phyloP scores from a whole-genome alignment of 1,139 yeast species.

The Protomyces inouyei region DNA sequence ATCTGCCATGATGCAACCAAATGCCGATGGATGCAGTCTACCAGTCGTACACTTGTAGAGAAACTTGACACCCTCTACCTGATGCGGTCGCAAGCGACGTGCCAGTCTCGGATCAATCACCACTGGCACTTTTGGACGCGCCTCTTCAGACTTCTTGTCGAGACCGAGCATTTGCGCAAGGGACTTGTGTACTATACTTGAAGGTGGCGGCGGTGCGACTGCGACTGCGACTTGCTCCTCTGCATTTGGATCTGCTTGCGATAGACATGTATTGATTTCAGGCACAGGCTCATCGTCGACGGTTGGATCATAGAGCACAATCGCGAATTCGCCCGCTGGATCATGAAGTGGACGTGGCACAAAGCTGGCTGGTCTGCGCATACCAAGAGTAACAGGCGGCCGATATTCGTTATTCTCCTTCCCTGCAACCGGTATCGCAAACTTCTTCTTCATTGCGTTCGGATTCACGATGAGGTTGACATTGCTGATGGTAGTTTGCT shows the following conservation, averaged over 20 bases:
- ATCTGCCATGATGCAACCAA: conserved; percentile 99
- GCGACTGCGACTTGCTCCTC: not conserved
- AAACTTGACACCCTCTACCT: conserved; percentile 90
- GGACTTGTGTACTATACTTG: conserved; percentile 50
- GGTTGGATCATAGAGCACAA: conserved; percentile 92
- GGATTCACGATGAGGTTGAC: conserved; percentile 1
- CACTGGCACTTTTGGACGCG: conserved; percentile 82
- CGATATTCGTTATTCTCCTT: conserved; percentile 22
- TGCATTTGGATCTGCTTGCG: conserved; percentile 13
- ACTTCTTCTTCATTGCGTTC: conserved; percentile 11
- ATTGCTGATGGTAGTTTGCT: conserved; percentile 1
- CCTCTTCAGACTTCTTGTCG: conserved; percentile 48
- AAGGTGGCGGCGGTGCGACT: conserved; percentile 5
- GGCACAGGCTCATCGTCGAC: conserved; percentile 49
- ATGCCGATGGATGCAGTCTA: conserved; percentile 73
- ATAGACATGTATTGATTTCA: conserved; percentile 14
- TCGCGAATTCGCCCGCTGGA: conserved; percentile 89
- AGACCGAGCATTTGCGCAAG: conserved; percentile 80
- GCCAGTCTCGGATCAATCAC: conserved; percentile 88
- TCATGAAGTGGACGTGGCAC: conserved; percentile 91
- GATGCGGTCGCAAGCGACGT: conserved; percentile 88
- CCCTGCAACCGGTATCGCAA: conserved; percentile 10
- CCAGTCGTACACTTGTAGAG: conserved; percentile 89
- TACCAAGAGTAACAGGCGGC: conserved; percentile 72
- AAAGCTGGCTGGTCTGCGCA: conserved; percentile 59